These are phyloP conservation scores for Aegilops bicornis DNA, from an alignment of 176 grass and related monocot species.

Conservation along the genomic window DNA sequence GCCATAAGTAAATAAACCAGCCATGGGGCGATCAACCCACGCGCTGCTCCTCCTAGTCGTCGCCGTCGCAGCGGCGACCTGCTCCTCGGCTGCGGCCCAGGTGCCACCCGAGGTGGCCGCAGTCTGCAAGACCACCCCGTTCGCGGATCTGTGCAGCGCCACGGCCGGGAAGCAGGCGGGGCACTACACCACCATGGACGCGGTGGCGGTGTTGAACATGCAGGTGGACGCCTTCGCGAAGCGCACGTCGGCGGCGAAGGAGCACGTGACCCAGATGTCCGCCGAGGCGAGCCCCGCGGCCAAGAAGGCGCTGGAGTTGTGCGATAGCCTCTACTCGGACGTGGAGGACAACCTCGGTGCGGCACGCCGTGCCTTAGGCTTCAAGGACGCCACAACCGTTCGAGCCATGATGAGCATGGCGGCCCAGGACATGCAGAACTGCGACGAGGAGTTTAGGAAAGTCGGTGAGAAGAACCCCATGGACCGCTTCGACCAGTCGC, in stretches of 20 bases:
- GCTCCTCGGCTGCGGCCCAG: not conserved
- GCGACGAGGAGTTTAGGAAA: slow-evolving; percentile 46
- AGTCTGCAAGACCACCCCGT: slow-evolving; percentile 33
- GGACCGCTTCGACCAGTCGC: slow-evolving; percentile 12
- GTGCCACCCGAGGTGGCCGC: not conserved
- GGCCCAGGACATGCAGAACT: slow-evolving; percentile 44
- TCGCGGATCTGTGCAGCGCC: slow-evolving; percentile 17
- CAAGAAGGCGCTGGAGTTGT: not conserved
- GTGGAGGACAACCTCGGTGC: slow-evolving; percentile 40
- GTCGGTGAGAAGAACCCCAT: slow-evolving; percentile 34
- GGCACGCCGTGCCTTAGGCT: slow-evolving; percentile 30
- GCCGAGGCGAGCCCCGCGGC: not conserved
- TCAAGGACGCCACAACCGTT: slow-evolving; percentile 43
- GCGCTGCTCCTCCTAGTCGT: slow-evolving; percentile 20
- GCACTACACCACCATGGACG: not conserved
- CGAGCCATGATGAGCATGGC: slow-evolving; percentile 52
- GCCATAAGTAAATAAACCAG: not conserved
- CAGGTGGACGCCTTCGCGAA: slow-evolving; percentile 27
- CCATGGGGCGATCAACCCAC: slow-evolving; percentile 27
- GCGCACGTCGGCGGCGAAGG: slow-evolving; percentile 5
- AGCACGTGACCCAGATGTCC: not conserved
- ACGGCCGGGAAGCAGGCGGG: not conserved
- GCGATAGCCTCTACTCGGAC: slow-evolving; percentile 25
- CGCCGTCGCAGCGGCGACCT: not conserved
- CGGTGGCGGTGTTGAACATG: slow-evolving; percentile 33